A percentile compares a stretch with the other conserved stretches of the same genome.
Evolutionary conservation across 2,329 filamentous ascomycete genomes (phyloP).

Genomic region (Hawksworthiomyces lignivorus): DNA sequence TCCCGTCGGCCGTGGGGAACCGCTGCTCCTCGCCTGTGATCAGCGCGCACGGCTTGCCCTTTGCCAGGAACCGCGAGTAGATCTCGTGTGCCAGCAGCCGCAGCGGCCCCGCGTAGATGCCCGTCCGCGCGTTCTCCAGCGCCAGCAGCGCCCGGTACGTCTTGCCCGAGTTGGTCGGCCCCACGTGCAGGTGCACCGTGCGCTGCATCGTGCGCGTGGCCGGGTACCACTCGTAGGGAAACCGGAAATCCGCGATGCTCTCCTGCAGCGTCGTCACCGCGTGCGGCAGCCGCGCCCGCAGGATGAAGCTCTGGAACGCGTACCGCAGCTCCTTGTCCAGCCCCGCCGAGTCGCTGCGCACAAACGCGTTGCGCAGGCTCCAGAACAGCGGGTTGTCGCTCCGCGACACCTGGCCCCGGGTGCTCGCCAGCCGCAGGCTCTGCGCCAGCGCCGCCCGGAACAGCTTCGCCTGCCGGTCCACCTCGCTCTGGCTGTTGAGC

Average conservation of each 20-base stretch:
- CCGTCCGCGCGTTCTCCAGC: slow-evolving; percentile 65
- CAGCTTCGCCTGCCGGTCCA: slow-evolving; percentile 35
- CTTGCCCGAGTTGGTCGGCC: slow-evolving; percentile 96
- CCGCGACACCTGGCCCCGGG: slow-evolving; percentile 28
- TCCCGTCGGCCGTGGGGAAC: slow-evolving; percentile 42
- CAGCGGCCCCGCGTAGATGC: slow-evolving; percentile 86
- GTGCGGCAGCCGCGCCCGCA: slow-evolving; percentile 48
- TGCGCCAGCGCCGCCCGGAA: slow-evolving; percentile 39
- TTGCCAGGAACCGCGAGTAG: slow-evolving; percentile 76
- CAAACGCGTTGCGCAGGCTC: slow-evolving; percentile 52
- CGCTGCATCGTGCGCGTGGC: slow-evolving; percentile 71
- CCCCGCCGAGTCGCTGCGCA: slow-evolving; percentile 41
- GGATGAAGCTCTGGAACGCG: slow-evolving; percentile 59
- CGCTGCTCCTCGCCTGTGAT: slow-evolving; percentile 88
- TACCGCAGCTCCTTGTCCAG: slow-evolving; percentile 55
- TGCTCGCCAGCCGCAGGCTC: slow-evolving; percentile 36
- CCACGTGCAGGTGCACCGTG: slow-evolving; percentile 85
- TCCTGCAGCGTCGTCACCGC: slow-evolving; percentile 48
- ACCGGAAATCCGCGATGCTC: slow-evolving; percentile 72
- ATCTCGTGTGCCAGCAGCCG: slow-evolving; percentile 88
- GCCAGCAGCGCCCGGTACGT: slow-evolving; percentile 89
- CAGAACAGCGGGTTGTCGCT: slow-evolving; percentile 48
- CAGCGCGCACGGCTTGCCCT: slow-evolving; percentile 68
- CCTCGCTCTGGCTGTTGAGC: slow-evolving; percentile 29
- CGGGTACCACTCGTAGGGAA: slow-evolving; percentile 87